A percentile compares a stretch with the other conserved stretches of the same genome.
Evolutionary conservation across 2,329 filamentous ascomycete genomes (phyloP).

Genomic region (Fusarium sp.): DNA sequence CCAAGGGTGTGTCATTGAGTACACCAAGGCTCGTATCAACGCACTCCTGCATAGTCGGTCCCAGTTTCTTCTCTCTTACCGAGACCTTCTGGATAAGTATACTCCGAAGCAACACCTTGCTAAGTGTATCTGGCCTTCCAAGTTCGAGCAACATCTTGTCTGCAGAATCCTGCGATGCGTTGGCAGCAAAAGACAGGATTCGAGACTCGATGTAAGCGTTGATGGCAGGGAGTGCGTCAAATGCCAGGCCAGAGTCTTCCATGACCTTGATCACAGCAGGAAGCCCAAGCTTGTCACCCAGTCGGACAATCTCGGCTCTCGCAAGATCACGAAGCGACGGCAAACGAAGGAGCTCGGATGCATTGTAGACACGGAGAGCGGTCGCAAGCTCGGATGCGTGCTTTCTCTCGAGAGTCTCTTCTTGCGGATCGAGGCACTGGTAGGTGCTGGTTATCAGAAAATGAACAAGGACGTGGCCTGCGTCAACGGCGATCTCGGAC

Average conservation of each 20-base stretch:
- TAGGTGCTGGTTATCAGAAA: constrained; percentile 8
- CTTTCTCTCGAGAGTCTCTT: fast-evolving
- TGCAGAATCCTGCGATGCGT: fast-evolving
- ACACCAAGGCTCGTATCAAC: too few relatives aligned
- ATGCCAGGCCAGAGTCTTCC: background rate
- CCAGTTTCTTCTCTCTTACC: background rate
- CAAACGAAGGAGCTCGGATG: background rate
- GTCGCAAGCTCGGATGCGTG: background rate
- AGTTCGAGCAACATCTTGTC: background rate
- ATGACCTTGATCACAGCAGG: background rate
- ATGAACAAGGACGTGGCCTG: constrained; percentile 18
- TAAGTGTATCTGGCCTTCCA: background rate
- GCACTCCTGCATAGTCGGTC: fast-evolving
- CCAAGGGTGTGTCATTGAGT: background rate
- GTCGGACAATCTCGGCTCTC: background rate
- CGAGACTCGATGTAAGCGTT: background rate
- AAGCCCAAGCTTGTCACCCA: background rate
- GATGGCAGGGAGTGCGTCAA: background rate
- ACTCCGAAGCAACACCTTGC: background rate
- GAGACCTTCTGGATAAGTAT: background rate
- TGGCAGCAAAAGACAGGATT: background rate
- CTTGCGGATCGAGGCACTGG: background rate
- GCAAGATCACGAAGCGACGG: background rate
- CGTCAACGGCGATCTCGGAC: background rate
- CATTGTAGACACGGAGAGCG: background rate